Percentiles rank a stretch among this genome's conserved stretches.
phyloP scores from a whole-genome alignment of 1,139 yeast genomes.

The Sugiyamaella neomexicana region DNA sequence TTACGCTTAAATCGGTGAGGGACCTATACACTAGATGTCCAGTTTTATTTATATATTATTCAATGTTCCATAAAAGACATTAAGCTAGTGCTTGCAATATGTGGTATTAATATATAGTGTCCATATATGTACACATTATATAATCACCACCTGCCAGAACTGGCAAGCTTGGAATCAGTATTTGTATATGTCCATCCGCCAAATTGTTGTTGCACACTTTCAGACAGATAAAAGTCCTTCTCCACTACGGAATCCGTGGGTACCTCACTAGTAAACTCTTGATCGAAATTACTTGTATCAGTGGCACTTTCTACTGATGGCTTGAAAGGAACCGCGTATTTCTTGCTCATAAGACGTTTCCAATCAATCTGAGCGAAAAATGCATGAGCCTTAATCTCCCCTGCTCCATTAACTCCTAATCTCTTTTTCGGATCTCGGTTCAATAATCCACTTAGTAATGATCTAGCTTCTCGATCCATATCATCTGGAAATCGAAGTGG shows the following conservation, averaged over 20 bases:
- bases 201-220: conserved; percentile 93
- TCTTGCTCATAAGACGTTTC: conserved; percentile 78
- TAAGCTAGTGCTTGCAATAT: no score
- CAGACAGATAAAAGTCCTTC: conserved; percentile 57
- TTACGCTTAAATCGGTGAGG: no score
- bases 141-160: conserved; percentile 30
- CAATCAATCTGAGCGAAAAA: conserved; percentile 92
- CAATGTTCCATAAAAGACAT: no score
- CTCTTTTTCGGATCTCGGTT: conserved; percentile 84
- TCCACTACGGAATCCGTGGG: conserved; percentile 97
- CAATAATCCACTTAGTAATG: conserved; percentile 69
- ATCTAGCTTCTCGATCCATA: conserved; percentile 87
- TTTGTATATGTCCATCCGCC: conserved; percentile 98
- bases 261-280: conserved; percentile 87
- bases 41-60: no score
- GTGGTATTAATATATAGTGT: no score
- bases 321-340: conserved; percentile 92
- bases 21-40: no score
- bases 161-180: conserved; percentile 32
- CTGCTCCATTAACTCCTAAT: conserved; percentile 77
- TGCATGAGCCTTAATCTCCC: conserved; percentile 78
- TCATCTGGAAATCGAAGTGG: conserved; percentile 86
- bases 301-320: conserved; percentile 85
- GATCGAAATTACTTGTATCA: conserved; percentile 91
- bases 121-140: not conserved